phyloP scores from a whole-genome alignment of 345 rosid genomes.

The Tarenaya hassleriana region DNA sequence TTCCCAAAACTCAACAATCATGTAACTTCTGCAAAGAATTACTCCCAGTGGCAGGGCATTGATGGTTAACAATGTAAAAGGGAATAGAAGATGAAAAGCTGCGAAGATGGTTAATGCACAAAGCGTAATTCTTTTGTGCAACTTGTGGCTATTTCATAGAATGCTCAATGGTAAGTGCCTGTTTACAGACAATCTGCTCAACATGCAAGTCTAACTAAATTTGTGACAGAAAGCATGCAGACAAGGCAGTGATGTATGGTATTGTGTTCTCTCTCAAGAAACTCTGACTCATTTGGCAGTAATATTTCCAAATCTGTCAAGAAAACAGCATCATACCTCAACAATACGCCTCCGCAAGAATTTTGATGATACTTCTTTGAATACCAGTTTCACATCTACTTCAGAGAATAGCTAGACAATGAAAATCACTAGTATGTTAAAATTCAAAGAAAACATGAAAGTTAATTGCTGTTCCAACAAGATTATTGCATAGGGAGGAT shows the following conservation, averaged over 20 bases:
- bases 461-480: not conserved
- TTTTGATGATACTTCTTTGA: conserved; percentile 88
- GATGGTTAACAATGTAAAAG: no score
- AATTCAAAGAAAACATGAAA: conserved; percentile 4
- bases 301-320: not conserved
- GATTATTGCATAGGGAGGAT: not conserved
- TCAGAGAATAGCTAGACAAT: conserved; percentile 60
- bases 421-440: conserved; percentile 23
- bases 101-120: not conserved
- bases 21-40: not conserved
- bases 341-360: conserved; percentile 82
- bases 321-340: conserved; percentile 51
- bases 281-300: no score
- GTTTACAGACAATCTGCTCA: not conserved
- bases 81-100: not conserved
- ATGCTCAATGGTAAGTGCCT: not conserved
- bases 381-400: conserved; percentile 97
- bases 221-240: not conserved
- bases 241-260: no score
- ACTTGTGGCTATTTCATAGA: conserved; percentile 3
- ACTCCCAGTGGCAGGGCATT: no score
- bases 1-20: not conserved
- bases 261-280: no score
- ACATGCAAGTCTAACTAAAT: not conserved
- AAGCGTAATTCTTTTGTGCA: conserved; percentile 11